Evolutionary conservation across 164 flowering plant species (phyloP), one percentile per base, ranked within the genome.

Genomic region (Protea cynaroides): DNA sequence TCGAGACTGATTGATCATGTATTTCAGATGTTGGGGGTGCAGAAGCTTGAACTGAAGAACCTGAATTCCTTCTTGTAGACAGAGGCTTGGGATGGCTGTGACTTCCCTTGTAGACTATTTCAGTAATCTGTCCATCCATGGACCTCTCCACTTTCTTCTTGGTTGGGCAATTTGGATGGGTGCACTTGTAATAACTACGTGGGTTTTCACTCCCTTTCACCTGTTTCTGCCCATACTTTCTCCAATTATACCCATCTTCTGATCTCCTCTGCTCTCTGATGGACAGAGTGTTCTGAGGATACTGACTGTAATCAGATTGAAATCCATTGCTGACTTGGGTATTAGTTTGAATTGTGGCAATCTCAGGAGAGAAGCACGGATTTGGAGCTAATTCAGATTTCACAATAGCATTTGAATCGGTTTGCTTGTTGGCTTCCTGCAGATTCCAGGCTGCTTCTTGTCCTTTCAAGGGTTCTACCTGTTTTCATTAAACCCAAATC

Each of bases 141-240:
- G 88, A 76, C 72, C 78, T 84, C 75, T 88, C 95, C 13, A 88
- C 86, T 57, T 88, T 88, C 79, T 88, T 88, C 87, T 84, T 88
- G 0, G 83, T 86, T 1, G 87, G 86, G 67, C 95, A 88, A 72
- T 63, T 79, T 2, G 90, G 84, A 69, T 29, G 78, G 6, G 88
- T 83, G 74, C 94, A 88, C 80, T 84, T 86, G 79, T 84, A 88
- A 60, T 88, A 88, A 40, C 94, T 88, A 46, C 94, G 67, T 18
- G 95, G 90, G 36, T 88, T 88, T 75, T 88, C 95, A 37, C 95
- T 88, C 60, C 90, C 92, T 69, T 88, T 88, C 56, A 88, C 95
- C 62, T 85, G 86, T 69, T 88, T 88, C 66, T 88, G 92, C 43
- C 95, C 95, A 63, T 88, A 88, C 69, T 88, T 88, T 34, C 92